Base-by-base conservation (phyloP, 441 rosid species). In the Gossypium gossypioides region DNA sequence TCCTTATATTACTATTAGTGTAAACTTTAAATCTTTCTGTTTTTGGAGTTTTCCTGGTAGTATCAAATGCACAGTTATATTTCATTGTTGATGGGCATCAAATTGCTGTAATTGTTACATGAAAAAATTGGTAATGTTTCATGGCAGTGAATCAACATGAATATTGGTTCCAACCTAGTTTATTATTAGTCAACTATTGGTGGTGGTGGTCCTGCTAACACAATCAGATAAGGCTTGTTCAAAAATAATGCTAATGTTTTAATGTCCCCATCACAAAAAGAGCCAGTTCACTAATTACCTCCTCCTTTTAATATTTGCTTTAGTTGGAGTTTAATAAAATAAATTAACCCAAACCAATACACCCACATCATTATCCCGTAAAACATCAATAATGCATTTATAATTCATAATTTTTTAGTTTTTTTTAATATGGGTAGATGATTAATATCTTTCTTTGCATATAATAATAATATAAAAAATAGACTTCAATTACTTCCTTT, bases 201-300 rank as follows among this genome's bases (percentile, higher is more conserved):
- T 61, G 66, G 46, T 32, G 44, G 59, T n/a, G 3, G 6, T 27
- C 32, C 32, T 27, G 24, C 15, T 25, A 29, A 19, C 5, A n/a
- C 3, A 62, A 22, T 63, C 64, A 29, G 62, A 9, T 37, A 8
- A 72, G 71, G 55, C 56, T 52, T 63, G 56, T 52, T 40, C 44
- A 4, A 21, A 59, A 29, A 54, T 22, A 73, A 73, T 50, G 70
- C 63, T 40, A 22, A 54, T 27, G 42, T 54, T 64, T 70, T 4
- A 15, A 52, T 52, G 71, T 73, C 76, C 3, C 55, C 63, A 73
- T 73, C 75, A 18, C 10, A 63, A 51, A 51, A 51, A 37, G 9
- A 52, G 54, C 63, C 1, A 9, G 29, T 25, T 25, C 29, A 25
- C 29, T 4, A 25, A 25, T 25, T 25, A 25, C 29, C 29, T 25